These are phyloP conservation scores for Voacanga thouarsii DNA, from an alignment of 257 asterid genomes.

Conservation along the genomic window DNA sequence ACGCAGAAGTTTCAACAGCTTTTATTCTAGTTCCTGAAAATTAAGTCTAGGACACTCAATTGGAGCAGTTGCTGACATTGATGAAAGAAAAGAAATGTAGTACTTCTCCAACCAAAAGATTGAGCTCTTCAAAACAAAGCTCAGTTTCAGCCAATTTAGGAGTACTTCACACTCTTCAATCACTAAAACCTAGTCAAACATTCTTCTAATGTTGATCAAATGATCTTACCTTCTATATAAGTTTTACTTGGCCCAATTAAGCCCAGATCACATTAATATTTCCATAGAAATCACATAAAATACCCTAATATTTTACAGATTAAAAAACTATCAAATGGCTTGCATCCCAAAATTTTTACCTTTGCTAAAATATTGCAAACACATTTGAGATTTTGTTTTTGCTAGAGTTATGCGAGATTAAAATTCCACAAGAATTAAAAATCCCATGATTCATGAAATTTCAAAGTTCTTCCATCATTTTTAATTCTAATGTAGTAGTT, in stretches of 20 bases:
- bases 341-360: background rate
- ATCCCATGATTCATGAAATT: background rate
- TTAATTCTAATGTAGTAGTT: background rate
- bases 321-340: background rate
- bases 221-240: background rate
- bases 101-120: background rate
- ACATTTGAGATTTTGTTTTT: background rate
- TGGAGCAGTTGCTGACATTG: background rate
- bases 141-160: background rate
- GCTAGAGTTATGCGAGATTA: background rate
- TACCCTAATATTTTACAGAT: background rate
- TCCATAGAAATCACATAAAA: background rate
- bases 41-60: background rate
- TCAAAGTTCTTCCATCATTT: background rate
- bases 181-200: background rate
- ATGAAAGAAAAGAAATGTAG: background rate
- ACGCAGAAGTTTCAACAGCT: background rate
- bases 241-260: background rate
- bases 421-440: background rate
- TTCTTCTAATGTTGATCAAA: background rate
- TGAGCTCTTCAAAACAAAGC: background rate
- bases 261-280: background rate
- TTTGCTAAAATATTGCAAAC: background rate
- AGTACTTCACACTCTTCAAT: background rate
- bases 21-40: background rate